A percentile compares a stretch with the other conserved stretches of the same genome.
phyloP scores from a whole-genome alignment of 257 asterid species.

The Eustoma russellianum region DNA sequence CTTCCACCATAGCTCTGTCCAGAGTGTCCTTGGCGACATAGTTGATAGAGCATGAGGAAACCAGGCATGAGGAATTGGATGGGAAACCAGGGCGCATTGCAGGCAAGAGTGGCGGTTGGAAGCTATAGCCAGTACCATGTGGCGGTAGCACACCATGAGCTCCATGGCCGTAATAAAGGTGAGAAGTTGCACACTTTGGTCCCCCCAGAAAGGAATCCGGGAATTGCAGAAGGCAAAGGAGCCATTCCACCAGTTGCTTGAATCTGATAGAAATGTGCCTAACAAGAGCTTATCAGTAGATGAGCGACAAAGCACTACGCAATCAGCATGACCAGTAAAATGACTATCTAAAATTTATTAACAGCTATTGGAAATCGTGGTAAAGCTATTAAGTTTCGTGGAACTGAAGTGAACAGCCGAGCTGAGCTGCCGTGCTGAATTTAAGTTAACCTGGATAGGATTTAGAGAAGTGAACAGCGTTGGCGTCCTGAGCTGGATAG shows the following conservation, averaged over 20 bases:
- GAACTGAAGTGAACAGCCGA: too few relatives aligned
- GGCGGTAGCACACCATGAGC: slow-evolving; percentile 44
- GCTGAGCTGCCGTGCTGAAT: too few relatives aligned
- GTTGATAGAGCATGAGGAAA: slow-evolving; percentile 49
- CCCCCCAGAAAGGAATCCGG: slow-evolving; percentile 37
- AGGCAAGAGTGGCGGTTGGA: slow-evolving; percentile 57
- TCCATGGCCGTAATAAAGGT: slow-evolving; percentile 55
- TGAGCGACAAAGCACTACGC: too few relatives aligned
- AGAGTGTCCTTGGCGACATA: slow-evolving; percentile 45
- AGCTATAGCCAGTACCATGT: slow-evolving; percentile 44
- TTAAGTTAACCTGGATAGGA: too few relatives aligned
- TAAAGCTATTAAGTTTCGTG: too few relatives aligned
- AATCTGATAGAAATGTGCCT: slow-evolving; percentile 56
- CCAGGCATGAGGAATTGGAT: too few relatives aligned
- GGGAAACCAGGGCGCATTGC: slow-evolving; percentile 48
- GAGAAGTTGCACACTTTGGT: slow-evolving; percentile 47
- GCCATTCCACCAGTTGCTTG: slow-evolving; percentile 42
- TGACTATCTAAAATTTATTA: too few relatives aligned
- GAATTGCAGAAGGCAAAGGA: slow-evolving; percentile 32
- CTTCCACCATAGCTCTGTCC: slow-evolving; percentile 42
- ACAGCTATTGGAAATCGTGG: too few relatives aligned
- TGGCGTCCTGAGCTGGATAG: too few relatives aligned
- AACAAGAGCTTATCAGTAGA: too few relatives aligned
- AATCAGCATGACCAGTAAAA: too few relatives aligned
- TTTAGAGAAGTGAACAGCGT: too few relatives aligned